These are phyloP conservation scores for Flagelloscypha sp. DNA, from an alignment of 768 basidiomycete species.

Conservation along the genomic window DNA sequence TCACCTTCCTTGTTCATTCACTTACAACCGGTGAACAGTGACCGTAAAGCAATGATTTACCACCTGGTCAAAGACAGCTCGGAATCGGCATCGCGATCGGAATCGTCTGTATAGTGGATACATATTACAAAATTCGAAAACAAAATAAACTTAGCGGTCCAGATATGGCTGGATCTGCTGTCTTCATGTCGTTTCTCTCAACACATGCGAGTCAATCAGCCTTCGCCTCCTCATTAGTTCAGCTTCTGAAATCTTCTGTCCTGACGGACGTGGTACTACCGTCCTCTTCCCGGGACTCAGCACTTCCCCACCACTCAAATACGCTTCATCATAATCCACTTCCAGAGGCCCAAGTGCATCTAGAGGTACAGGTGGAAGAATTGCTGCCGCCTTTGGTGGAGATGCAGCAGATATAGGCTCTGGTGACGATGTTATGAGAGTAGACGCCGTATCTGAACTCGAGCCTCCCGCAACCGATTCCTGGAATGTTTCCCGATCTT, in stretches of 20 bases:
- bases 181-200: slow-evolving; percentile 15
- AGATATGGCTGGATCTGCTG: too few relatives aligned
- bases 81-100: too few relatives aligned
- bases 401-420: slow-evolving; percentile 8
- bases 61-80: too few relatives aligned
- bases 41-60: too few relatives aligned
- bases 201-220: slow-evolving; percentile 67
- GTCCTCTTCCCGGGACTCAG: slow-evolving; percentile 16
- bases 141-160: too few relatives aligned
- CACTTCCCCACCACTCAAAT: not conserved
- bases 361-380: slow-evolving; percentile 1
- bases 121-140: too few relatives aligned
- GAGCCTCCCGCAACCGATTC: slow-evolving; percentile 4
- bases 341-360: slow-evolving; percentile 7
- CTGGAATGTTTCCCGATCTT: not conserved
- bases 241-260: slow-evolving; percentile 67
- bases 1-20: too few relatives aligned
- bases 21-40: too few relatives aligned
- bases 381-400: slow-evolving; percentile 12
- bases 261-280: slow-evolving; percentile 34
- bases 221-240: slow-evolving; percentile 75
- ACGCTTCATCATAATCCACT: slow-evolving; percentile 1
- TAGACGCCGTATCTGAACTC: slow-evolving; percentile 3
- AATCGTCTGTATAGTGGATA: too few relatives aligned
- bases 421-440: not conserved